Evolutionary conservation across 306 rosid genomes (phyloP).

Genomic region (Rosa chinensis): DNA sequence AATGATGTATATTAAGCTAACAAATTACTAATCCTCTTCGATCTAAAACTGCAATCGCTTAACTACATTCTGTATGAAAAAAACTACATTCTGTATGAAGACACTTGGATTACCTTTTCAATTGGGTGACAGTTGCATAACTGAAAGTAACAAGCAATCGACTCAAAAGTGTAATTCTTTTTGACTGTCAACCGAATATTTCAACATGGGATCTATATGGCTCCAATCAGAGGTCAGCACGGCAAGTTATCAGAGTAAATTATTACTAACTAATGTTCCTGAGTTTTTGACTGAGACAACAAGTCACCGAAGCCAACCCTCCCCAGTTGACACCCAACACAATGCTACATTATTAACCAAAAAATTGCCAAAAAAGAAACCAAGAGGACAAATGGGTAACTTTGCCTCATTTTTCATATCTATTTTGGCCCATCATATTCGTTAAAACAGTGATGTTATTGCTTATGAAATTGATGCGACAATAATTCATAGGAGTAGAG

Average conservation of each 20-base stretch:
- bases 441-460: background rate
- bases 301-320: slow-evolving; percentile 31
- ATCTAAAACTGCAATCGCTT: background rate
- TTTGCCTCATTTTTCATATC: background rate
- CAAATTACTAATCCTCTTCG: background rate
- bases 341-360: background rate
- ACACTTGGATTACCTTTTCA: background rate
- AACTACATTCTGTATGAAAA: background rate
- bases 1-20: background rate
- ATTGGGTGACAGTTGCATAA: slow-evolving; percentile 2
- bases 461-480: background rate
- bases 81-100: background rate
- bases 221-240: slow-evolving; percentile 17
- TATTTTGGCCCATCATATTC: background rate
- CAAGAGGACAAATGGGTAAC: background rate
- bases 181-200: slow-evolving; percentile 7
- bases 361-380: background rate
- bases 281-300: slow-evolving; percentile 36
- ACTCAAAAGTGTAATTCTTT: background rate
- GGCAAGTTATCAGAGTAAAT: slow-evolving; percentile 5
- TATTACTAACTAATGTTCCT: background rate
- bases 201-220: slow-evolving; percentile 31
- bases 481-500: background rate
- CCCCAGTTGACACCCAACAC: slow-evolving; percentile 27
- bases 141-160: slow-evolving; percentile 1